These are phyloP conservation scores for Eucalyptus decipiens DNA, from an alignment of 345 rosid genomes.

Conservation along the genomic window DNA sequence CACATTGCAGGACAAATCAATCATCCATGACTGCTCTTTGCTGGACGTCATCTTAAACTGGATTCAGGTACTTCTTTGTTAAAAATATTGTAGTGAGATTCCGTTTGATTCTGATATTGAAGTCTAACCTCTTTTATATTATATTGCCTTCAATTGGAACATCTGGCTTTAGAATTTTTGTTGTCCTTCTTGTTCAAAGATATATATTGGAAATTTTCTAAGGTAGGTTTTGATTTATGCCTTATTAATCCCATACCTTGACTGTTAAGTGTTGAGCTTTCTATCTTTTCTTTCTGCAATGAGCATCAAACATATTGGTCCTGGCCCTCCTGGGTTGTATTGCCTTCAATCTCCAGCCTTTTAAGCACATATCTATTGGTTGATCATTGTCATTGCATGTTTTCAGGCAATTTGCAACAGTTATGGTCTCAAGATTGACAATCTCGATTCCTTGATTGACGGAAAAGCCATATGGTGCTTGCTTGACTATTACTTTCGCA, in stretches of 20 bases:
- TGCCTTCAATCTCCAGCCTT: background rate
- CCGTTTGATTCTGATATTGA: background rate
- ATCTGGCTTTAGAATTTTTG: background rate
- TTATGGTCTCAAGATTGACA: slow-evolving; percentile 39
- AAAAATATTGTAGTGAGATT: background rate
- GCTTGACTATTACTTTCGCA: slow-evolving; percentile 86
- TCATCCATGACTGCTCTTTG: slow-evolving; percentile 15
- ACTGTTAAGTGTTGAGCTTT: background rate
- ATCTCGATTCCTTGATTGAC: slow-evolving; percentile 51
- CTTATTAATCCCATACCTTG: background rate
- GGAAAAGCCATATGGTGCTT: slow-evolving; percentile 96
- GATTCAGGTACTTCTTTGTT: slow-evolving; percentile 53
- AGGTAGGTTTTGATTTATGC: background rate
- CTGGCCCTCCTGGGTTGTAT: background rate
- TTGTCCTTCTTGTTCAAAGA: background rate
- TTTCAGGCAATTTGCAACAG: slow-evolving; percentile 58
- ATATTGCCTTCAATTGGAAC: background rate
- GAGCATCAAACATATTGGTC: background rate
- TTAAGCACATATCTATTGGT: background rate
- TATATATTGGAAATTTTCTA: background rate
- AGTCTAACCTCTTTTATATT: background rate
- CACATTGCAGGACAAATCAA: slow-evolving; percentile 17
- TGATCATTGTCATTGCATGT: slow-evolving; percentile 2
- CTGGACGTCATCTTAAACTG: slow-evolving; percentile 61
- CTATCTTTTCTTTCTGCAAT: background rate